phyloP scores from a whole-genome alignment of 2,329 filamentous ascomycete species.

The Pseudocercospora crystallina region DNA sequence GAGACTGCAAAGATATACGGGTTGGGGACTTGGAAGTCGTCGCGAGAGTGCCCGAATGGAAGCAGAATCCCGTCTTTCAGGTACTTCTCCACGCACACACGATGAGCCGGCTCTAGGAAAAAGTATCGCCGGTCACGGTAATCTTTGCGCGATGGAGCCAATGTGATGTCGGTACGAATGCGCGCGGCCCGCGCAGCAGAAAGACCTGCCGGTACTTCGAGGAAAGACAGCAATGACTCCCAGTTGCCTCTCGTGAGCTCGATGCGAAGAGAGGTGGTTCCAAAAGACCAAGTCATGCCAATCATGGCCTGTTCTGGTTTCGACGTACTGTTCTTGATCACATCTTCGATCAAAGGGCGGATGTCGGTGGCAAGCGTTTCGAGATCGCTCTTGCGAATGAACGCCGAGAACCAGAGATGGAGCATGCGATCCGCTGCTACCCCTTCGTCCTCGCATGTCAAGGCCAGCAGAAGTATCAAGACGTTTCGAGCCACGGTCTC shows the following conservation, averaged over 20 bases:
- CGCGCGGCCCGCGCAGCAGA: constrained; percentile 23
- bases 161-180: constrained; percentile 32
- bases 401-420: constrained; percentile 50
- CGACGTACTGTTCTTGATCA: constrained; percentile 38
- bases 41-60: constrained; percentile 39
- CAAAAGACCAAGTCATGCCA: constrained; percentile 37
- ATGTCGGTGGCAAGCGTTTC: constrained; percentile 27
- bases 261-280: constrained; percentile 28
- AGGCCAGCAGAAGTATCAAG: constrained; percentile 39
- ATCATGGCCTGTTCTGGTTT: constrained; percentile 34
- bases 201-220: constrained; percentile 31
- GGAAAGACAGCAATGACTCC: constrained; percentile 29
- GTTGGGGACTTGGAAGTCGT: constrained; percentile 41
- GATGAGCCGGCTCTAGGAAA: constrained; percentile 26
- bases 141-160: constrained; percentile 34
- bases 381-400: constrained; percentile 30
- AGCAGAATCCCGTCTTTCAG: constrained; percentile 42
- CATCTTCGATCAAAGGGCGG: constrained; percentile 35
- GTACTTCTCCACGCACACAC: constrained; percentile 35
- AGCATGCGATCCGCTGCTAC: constrained; percentile 38
- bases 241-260: constrained; percentile 36
- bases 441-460: constrained; percentile 15
- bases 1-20: constrained; percentile 37
- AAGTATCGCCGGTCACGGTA: constrained; percentile 35
- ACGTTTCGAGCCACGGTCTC: constrained; percentile 35